A percentile compares a stretch with the other conserved stretches of the same genome.
phyloP scores from a whole-genome alignment of 345 rosid species.

The Gossypium bickii region DNA sequence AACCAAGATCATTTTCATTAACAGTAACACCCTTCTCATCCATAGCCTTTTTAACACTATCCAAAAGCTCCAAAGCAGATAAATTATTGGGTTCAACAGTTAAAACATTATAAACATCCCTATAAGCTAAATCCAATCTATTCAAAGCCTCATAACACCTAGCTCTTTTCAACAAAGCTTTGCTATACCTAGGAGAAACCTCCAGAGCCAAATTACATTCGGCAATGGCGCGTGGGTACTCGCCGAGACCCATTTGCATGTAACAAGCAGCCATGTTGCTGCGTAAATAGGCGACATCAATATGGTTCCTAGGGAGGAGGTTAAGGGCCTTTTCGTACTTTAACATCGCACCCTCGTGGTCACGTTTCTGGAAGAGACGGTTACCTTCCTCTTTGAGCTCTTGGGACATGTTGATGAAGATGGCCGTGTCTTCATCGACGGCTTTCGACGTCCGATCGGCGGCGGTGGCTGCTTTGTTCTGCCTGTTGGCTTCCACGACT shows the following conservation, averaged over 20 bases:
- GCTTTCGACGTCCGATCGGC: constrained; percentile 53
- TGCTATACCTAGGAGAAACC: constrained; percentile 83
- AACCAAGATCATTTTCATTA: constrained; percentile 57
- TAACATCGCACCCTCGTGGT: constrained; percentile 93
- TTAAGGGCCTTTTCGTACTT: constrained; percentile 90
- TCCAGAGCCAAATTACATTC: constrained; percentile 85
- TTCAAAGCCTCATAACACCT: constrained; percentile 84
- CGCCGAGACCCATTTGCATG: constrained; percentile 95
- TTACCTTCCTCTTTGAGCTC: constrained; percentile 99
- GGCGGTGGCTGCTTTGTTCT: constrained; percentile 27
- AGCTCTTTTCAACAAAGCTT: constrained; percentile 78
- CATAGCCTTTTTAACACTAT: constrained; percentile 58
- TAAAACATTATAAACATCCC: constrained; percentile 75
- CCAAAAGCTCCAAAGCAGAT: constrained; percentile 62
- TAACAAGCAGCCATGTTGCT: constrained; percentile 88
- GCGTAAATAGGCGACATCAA: constrained; percentile 75
- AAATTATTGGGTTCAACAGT: constrained; percentile 77
- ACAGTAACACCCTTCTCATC: constrained; percentile 60
- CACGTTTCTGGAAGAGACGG: constrained; percentile 72
- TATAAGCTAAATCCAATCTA: constrained; percentile 76
- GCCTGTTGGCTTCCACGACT: constrained; percentile 28
- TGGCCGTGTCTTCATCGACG: constrained; percentile 86
- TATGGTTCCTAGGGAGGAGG: constrained; percentile 73
- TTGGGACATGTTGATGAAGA: constrained; percentile 80
- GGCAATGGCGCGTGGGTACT: constrained; percentile 84